Evolutionary conservation across 2,329 filamentous ascomycete genomes (phyloP), one percentile per base, ranked within the genome.

Genomic region (Beauveria sp.): DNA sequence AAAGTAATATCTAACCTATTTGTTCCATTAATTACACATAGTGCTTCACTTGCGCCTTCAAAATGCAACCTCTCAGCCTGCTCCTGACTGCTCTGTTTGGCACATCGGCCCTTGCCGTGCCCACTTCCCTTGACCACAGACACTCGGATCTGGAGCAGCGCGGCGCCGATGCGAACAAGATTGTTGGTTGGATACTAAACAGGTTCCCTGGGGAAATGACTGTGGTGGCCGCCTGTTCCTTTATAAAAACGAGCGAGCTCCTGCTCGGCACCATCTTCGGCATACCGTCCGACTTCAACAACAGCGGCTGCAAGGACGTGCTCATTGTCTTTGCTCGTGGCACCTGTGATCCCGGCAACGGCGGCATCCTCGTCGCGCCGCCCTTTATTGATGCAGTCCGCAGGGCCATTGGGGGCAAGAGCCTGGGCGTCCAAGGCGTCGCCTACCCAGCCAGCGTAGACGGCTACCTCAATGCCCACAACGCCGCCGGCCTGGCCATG

Each of bases 301-400:
- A 62, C 43, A 62, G 66, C 10, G 52, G 63, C 9, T 71, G 70
- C 61, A 61, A 64, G n/a, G 69, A 69, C 49, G 66, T 72, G 40
- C 71, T 65, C 9, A 60, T 72, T 31, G 51, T 72, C 26, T 72
- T 70, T 34, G 69, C 67, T n/a, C 66, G 71, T 0, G 71, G 71
- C 8, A 72, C 70, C 18, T 72, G 70, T 28, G 70, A 73, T 20
- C 48, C 65, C 1, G 70, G 71, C 22, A 73, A 72, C 46, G 64
- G 71, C 42, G 71, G 71, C 22, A 64, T 67, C 28, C 65, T 72
- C 26, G 65, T 66, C 3, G 71, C 69, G 0, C 71, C 71, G 2
- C 66, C 67, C 9, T 66, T 73, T 53, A 65, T 71, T 51, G 42
- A 63, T 3, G 66, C 69, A 4, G 62, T 73, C 4, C 51, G 60